Conservation (phyloP, 257 asterid genomes). For the Nicotiana benthamiana region DNA sequence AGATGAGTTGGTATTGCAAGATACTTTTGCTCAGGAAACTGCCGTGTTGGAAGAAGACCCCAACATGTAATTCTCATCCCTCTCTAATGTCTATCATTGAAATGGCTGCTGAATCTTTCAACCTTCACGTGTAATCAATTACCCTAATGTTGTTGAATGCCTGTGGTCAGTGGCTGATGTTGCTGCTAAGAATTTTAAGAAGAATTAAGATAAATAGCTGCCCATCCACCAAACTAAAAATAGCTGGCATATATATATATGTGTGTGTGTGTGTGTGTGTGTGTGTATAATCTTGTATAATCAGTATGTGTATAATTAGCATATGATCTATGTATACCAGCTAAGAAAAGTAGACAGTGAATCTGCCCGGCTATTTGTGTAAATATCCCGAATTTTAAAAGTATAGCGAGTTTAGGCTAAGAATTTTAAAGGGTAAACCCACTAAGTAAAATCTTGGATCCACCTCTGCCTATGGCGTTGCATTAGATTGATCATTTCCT, state of each 20-base stretch:
- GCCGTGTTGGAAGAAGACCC: slow-evolving; percentile 99
- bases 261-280: too few relatives aligned
- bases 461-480: background rate
- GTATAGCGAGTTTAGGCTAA: background rate
- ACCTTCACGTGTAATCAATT: background rate
- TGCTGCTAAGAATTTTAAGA: background rate
- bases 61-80: slow-evolving; percentile 43
- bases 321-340: too few relatives aligned
- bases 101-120: background rate
- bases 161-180: background rate
- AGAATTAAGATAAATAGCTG: too few relatives aligned
- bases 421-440: background rate
- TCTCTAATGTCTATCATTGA: too few relatives aligned
- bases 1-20: slow-evolving; percentile 94
- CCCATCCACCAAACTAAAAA: too few relatives aligned
- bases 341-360: too few relatives aligned
- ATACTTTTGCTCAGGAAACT: slow-evolving; percentile 98
- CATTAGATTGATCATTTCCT: background rate
- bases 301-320: too few relatives aligned
- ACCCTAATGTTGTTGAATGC: background rate
- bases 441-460: background rate
- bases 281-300: too few relatives aligned
- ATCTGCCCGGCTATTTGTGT: too few relatives aligned
- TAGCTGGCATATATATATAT: too few relatives aligned
- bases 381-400: background rate